Base-by-base conservation (phyloP, 2,329 filamentous ascomycete genomes). In the Emmonsiellopsis sp. region DNA sequence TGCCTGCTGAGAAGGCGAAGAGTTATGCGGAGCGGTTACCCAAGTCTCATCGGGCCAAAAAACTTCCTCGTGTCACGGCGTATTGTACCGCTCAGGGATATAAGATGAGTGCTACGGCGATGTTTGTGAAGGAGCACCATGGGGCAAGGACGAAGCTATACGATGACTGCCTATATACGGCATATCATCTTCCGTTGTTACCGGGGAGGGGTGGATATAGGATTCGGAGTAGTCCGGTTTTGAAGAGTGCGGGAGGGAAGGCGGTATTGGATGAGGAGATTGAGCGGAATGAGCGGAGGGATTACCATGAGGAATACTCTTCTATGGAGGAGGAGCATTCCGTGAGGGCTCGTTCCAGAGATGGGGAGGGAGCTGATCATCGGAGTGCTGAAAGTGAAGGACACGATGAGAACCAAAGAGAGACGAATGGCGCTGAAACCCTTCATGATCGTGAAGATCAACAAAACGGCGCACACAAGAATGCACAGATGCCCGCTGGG, bases 11-110 rank as follows among this genome's bases (percentile, higher is more conserved):
- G 51, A 74, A 73, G 52, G 78, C 90, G 52, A 97, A 95, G 76
- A 95, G 87, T 65, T 95, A 95, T 70, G 93, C 93, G 5, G 93
- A 98, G 72, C 81, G 93, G 48, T 71, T 97, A 56, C 89, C 93
- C 44, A 98, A 98, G 71, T 80, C 86, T 21, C 83, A 92, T 65
- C 79, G 93, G 53, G 86, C 88, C 10, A 88, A 95, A 62, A 93
- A 93, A 71, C 75, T 98, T 55, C 85, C 92, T 34, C 81, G 93
- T 56, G 82, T 97, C 52, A 98, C 93, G 54, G 93, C 93, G 9
- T 98, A 97, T 70, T 97, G 92, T 69, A 97, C 90, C 0, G 92
- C 93, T 0, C 88, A 96, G 69, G 88, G 87, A 6, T 97, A 91
- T 73, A 95, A 92, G 72, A 83, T 95, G 73, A 86, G 87, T 62